phyloP scores from a whole-genome alignment of 371 early-diverging fungal genomes.

The Actinomucor elegans region DNA sequence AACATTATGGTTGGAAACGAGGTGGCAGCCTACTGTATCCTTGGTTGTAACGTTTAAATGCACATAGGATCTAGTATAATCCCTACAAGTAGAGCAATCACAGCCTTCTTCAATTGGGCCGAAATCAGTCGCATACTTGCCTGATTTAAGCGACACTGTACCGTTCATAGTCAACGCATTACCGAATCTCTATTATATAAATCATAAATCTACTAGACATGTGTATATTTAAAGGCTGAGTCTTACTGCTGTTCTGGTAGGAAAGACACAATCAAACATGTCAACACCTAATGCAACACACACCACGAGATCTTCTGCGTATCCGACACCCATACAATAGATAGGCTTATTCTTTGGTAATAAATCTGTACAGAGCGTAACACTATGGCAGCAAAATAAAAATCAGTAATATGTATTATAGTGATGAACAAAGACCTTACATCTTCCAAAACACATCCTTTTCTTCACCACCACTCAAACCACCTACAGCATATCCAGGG shows the following conservation, averaged over 20 bases:
- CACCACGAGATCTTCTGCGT: constrained; percentile 93
- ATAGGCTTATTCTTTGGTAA: constrained; percentile 87
- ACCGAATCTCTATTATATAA: constrained; percentile 75
- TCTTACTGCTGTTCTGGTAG: constrained; percentile 90
- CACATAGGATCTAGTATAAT: constrained; percentile 81
- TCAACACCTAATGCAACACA: constrained; percentile 94
- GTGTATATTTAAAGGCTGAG: background rate
- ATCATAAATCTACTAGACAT: background rate
- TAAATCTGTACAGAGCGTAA: constrained; percentile 80
- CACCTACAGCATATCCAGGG: constrained; percentile 95
- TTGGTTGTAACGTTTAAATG: constrained; percentile 60
- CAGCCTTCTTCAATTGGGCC: constrained; percentile 85
- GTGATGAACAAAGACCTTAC: constrained; percentile 26
- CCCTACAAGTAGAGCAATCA: constrained; percentile 84
- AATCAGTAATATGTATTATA: background rate
- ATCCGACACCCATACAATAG: constrained; percentile 98
- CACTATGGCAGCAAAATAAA: constrained; percentile 37
- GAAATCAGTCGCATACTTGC: constrained; percentile 64
- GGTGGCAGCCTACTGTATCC: constrained; percentile 91
- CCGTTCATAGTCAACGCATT: constrained; percentile 86
- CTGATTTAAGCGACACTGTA: constrained; percentile 67
- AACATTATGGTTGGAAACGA: constrained; percentile 90
- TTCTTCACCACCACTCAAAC: constrained; percentile 94
- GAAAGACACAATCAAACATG: constrained; percentile 98
- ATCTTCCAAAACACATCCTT: constrained; percentile 92